These are phyloP conservation scores for Myriosclerotinia duriaeana DNA, from an alignment of 2,329 filamentous ascomycete genomes.

Conservation along the genomic window DNA sequence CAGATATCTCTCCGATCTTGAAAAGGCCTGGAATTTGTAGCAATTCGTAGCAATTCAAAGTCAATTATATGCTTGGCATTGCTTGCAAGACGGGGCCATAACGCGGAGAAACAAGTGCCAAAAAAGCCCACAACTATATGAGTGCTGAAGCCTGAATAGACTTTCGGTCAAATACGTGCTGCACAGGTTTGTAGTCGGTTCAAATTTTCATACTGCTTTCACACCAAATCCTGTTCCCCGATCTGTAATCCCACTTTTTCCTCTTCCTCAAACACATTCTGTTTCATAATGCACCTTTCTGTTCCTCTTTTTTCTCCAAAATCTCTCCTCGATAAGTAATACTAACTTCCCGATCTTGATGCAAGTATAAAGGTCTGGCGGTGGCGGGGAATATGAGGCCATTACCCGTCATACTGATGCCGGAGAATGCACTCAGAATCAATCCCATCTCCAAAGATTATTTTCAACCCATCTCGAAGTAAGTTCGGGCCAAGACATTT, in stretches of 20 bases:
- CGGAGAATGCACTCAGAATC: neutral
- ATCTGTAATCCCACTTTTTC: too few relatives aligned
- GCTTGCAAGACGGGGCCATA: neutral
- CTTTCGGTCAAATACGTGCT: neutral
- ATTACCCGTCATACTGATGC: constrained; percentile 1
- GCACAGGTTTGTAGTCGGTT: neutral
- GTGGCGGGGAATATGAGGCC: neutral
- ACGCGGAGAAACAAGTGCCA: neutral
- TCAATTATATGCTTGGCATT: neutral
- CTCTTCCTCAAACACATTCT: too few relatives aligned
- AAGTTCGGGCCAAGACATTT: neutral
- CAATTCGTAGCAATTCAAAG: neutral
- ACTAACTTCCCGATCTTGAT: too few relatives aligned
- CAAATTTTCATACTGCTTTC: too few relatives aligned
- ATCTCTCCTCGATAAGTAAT: too few relatives aligned
- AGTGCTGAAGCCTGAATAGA: neutral
- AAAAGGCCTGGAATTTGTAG: neutral
- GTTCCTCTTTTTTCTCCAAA: too few relatives aligned
- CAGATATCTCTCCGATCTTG: neutral
- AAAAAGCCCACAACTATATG: neutral
- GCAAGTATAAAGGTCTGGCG: neutral
- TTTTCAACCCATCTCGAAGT: neutral
- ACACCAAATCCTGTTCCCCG: too few relatives aligned
- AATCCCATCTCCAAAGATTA: neutral
- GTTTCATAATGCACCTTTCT: too few relatives aligned